phyloP scores from a whole-genome alignment of 2,329 filamentous ascomycete species.

The Ascomycota sp. region DNA sequence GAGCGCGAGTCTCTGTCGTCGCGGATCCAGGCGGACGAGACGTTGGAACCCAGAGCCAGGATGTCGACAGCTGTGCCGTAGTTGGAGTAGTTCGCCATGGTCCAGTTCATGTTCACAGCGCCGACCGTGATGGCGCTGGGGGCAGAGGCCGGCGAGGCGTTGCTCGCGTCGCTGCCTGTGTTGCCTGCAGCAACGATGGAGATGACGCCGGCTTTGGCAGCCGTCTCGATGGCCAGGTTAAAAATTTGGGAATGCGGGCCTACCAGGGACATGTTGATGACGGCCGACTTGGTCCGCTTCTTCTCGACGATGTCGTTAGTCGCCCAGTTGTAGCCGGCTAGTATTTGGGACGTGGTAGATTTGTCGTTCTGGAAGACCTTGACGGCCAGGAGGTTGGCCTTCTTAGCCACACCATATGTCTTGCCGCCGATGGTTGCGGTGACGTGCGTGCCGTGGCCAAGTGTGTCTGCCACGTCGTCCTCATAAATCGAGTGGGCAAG shows the following conservation, averaged over 20 bases:
- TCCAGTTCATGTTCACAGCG: constrained; percentile 15
- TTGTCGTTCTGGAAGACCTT: constrained; percentile 18
- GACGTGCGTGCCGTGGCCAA: constrained; percentile 21
- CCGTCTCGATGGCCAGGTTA: constrained; percentile 25
- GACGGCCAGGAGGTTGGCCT: constrained; percentile 19
- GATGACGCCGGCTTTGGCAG: constrained; percentile 23
- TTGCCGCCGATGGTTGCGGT: constrained; percentile 14
- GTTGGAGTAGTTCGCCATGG: constrained; percentile 25
- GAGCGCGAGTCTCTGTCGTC: no score
- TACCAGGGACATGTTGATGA: constrained; percentile 34
- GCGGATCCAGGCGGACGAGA: constrained; percentile 29
- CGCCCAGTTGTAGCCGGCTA: constrained; percentile 18
- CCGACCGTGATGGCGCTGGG: constrained; percentile 13
- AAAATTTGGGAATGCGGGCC: constrained; percentile 21
- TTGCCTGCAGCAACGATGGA: constrained; percentile 34
- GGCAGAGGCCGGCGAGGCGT: constrained; percentile 12
- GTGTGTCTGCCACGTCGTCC: constrained; percentile 8
- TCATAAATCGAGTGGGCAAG: constrained; percentile 8
- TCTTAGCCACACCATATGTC: constrained; percentile 20
- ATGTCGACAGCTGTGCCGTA: constrained; percentile 25
- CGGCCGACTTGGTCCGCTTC: constrained; percentile 16
- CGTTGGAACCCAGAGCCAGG: constrained; percentile 24
- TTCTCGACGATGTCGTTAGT: constrained; percentile 20
- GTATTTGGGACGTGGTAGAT: constrained; percentile 10
- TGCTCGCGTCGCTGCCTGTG: constrained; percentile 10